phyloP scores from a whole-genome alignment of 2,329 filamentous ascomycete species.

The Beauveria sp. region DNA sequence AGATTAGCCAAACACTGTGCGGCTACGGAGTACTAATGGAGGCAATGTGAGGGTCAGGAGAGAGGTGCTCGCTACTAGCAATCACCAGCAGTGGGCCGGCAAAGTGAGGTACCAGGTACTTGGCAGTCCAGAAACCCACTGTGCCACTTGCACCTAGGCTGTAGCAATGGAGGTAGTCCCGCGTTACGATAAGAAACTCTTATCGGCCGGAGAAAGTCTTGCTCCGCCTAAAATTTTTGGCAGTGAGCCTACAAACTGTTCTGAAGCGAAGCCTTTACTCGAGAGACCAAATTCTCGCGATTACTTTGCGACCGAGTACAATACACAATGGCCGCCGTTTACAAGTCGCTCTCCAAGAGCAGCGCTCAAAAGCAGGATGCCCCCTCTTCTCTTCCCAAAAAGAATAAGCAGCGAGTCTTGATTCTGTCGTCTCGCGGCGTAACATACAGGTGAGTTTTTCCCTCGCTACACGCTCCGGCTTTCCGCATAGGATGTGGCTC shows the following conservation, averaged over 20 bases:
- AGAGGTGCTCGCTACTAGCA: neutral
- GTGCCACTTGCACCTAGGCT: neutral
- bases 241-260: slow-evolving; percentile 3
- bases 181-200: slow-evolving; percentile 23
- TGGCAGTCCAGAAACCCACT: neutral
- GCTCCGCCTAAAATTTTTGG: slow-evolving; percentile 23
- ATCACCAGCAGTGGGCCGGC: neutral
- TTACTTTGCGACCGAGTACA: neutral
- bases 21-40: too few species aligned
- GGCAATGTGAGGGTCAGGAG: neutral
- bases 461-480: neutral
- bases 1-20: neutral
- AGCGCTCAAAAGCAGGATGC: slow-evolving; percentile 42
- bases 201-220: slow-evolving; percentile 24
- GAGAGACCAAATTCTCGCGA: neutral
- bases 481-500: slow-evolving; percentile 8
- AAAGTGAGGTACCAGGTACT: neutral
- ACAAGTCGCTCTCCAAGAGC: slow-evolving; percentile 64
- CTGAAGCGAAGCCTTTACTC: neutral
- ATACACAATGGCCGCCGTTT: slow-evolving; percentile 59
- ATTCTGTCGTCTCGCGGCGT: slow-evolving; percentile 90
- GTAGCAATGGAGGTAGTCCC: neutral
- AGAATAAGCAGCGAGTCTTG: slow-evolving; percentile 70
- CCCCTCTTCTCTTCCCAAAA: slow-evolving; percentile 43
- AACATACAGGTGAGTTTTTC: slow-evolving; percentile 61